Conservation (phyloP, 139 green algal genomes). For the Micractinium conductrix region DNA sequence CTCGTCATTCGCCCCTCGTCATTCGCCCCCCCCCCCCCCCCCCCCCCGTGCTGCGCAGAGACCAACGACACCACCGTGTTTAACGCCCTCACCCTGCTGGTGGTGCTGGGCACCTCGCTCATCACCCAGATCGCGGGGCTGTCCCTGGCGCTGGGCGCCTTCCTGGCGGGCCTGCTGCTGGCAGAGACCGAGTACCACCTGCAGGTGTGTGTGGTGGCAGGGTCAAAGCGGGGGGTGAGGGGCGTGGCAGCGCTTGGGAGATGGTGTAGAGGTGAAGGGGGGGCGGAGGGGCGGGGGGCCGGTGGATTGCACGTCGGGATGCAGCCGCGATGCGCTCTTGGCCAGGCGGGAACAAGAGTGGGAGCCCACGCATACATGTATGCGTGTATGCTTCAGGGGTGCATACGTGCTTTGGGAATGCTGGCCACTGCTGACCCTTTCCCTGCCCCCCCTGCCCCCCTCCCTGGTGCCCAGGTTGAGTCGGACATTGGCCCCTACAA, state of each 20-base stretch:
- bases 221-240: no score
- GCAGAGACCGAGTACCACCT: slow-evolving; percentile 98
- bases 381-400: no score
- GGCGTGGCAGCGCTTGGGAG: no score
- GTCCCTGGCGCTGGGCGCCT: slow-evolving; percentile 95
- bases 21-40: not conserved
- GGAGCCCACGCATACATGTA: no score
- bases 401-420: no score
- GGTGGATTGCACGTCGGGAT: not conserved
- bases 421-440: not conserved
- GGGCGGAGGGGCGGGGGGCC: no score
- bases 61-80: slow-evolving; percentile 97
- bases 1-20: not conserved
- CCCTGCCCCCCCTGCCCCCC: not conserved
- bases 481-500: slow-evolving; percentile 98
- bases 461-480: slow-evolving; percentile 83
- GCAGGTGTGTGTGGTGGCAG: slow-evolving; percentile 10
- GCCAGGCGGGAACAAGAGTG: no score
- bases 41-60: slow-evolving; percentile 48
- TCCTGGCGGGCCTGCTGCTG: slow-evolving; percentile 96
- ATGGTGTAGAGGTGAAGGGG: not conserved
- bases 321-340: not conserved
- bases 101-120: slow-evolving; percentile 81
- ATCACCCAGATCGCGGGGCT: slow-evolving; percentile 89
- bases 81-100: slow-evolving; percentile 78